Evolutionary conservation across 352 stramenopile genomes (phyloP), one percentile per base, ranked within the genome.

Genomic region (Pythium oligandrum): DNA sequence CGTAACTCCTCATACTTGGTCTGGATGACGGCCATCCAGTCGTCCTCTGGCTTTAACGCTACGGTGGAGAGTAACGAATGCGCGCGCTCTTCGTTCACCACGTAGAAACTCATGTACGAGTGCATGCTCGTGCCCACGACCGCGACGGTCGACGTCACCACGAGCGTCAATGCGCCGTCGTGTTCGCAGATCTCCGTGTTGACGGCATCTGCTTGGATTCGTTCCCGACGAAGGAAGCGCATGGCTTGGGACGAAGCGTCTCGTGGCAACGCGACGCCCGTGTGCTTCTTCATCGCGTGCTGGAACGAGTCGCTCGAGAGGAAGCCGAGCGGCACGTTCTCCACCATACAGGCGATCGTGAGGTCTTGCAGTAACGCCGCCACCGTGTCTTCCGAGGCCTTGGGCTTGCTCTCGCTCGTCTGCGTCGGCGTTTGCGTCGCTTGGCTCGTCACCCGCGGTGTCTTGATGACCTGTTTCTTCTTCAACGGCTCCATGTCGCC

Each of bases 291-390:
- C 17, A 48, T 9, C 32, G 51, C 42, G 6, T 7, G 33, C 11
- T 35, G 4, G 7, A 64, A 55, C 35, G 33, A n/a, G 5, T 9
- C 10, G 9, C 52, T 61, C 5, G 44, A 51, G 17, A 64, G 45
- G 36, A 57, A 64, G 4, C 51, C 37, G 11, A 61, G 11, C 6
- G 52, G 52, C 30, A 64, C 57, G 30, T 45, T 43, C 33, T 64
- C 52, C 8, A 31, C 36, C 17, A 64, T 33, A 32, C 57, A 64
- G 3, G 52, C 52, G 1, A 47, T 11, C 32, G 35, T 42, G 12
- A 64, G 44, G 2, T 39, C 46, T 3, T 46, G 51, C 8, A 60
- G 30, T 9, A 52, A 3, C 6, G 44, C 6, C 11, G 17, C 17
- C 17, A 26, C 17, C 17, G 17, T 26, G 17, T 26, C 17, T 26